phyloP scores from a whole-genome alignment of 179 eudicot species.

The Dionaea muscipula region DNA sequence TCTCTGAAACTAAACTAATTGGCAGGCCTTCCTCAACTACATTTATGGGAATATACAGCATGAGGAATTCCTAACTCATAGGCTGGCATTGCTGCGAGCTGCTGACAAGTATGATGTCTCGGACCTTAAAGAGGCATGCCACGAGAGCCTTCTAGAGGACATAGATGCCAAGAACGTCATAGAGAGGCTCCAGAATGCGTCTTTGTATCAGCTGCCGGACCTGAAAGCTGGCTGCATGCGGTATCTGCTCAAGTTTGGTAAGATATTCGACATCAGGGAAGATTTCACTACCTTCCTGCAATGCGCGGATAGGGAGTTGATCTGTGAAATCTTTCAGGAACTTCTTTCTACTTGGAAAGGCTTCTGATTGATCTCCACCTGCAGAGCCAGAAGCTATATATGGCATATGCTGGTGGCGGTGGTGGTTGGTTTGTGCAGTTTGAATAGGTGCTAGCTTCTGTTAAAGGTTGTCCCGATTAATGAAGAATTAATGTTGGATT shows the following conservation, averaged over 20 bases:
- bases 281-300: constrained; percentile 57
- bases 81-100: constrained; percentile 59
- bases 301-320: constrained; percentile 61
- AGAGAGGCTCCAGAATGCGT: constrained; percentile 66
- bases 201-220: constrained; percentile 52
- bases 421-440: not conserved
- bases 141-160: constrained; percentile 65
- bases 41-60: constrained; percentile 47
- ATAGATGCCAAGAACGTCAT: constrained; percentile 64
- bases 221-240: constrained; percentile 55
- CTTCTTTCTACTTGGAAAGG: constrained; percentile 84
- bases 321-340: constrained; percentile 60
- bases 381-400: not conserved
- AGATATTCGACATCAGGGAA: constrained; percentile 63
- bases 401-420: not conserved
- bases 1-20: not conserved
- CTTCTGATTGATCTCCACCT: constrained; percentile 24
- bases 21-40: constrained; percentile 58
- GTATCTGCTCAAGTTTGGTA: constrained; percentile 74
- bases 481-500: not conserved
- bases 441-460: not conserved
- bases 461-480: not conserved
- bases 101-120: constrained; percentile 75
- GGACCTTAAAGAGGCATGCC: constrained; percentile 74
- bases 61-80: constrained; percentile 44